Evolutionary conservation across 1,284 basidiomycete genomes (phyloP).

Genomic region (Puccinia triticina): DNA sequence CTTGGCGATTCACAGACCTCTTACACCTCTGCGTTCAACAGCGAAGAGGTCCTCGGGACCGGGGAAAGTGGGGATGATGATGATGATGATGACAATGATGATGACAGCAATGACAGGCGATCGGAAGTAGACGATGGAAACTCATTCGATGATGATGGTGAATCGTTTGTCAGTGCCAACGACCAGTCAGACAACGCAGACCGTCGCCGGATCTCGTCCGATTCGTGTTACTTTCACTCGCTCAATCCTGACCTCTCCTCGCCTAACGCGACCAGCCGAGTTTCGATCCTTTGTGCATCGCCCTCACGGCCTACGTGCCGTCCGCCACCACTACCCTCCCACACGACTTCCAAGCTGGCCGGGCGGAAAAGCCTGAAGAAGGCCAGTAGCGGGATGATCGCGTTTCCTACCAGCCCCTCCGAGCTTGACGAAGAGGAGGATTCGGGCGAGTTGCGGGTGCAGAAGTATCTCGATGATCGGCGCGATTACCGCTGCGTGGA

Average conservation of each 20-base stretch:
- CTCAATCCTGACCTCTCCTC: not conserved
- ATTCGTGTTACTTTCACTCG: constrained; percentile 4
- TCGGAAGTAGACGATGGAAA: not conserved
- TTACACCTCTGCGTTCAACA: not conserved
- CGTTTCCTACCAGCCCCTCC: constrained; percentile 8
- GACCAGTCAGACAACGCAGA: constrained; percentile 10
- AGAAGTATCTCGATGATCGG: not conserved
- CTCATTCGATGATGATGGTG: constrained; percentile 35
- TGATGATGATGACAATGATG: constrained; percentile 55
- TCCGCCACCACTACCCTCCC: not conserved
- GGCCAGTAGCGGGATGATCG: not conserved
- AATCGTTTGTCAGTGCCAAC: constrained; percentile 41
- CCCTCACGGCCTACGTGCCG: not conserved
- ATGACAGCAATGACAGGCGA: constrained; percentile 59
- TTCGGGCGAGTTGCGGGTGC: not conserved
- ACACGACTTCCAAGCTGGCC: not conserved
- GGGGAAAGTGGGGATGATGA: constrained; percentile 52
- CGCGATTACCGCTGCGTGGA: not conserved
- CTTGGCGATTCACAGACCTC: not conserved
- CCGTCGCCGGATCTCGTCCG: not conserved
- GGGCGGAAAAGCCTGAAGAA: too few species aligned
- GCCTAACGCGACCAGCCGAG: not conserved
- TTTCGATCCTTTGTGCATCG: constrained; percentile 26
- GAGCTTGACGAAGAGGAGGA: not conserved
- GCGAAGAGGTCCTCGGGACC: not conserved